Evolutionary conservation across 768 basidiomycete genomes (phyloP), one percentile per base, ranked within the genome.

Genomic region (Mycena indigotica): DNA sequence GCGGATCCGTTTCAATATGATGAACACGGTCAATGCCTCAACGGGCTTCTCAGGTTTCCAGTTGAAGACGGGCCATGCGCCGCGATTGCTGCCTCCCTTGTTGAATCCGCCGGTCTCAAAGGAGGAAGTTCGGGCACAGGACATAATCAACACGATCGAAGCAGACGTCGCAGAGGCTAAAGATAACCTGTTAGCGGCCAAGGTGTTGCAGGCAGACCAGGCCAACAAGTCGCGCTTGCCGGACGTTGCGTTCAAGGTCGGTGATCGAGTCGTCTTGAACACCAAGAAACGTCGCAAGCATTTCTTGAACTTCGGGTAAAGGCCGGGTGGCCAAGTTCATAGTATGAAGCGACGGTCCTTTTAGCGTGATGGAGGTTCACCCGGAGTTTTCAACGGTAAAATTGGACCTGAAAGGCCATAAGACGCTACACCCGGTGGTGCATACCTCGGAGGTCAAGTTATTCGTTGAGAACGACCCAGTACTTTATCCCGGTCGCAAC

Each of bases 301-400:
- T 3, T 80, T 74, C 61, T 69, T 69, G 35, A n/a, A 63, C 1
- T 50, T n/a, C 56, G 10, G 73, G 70, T 0, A 61, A 69, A 2
- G 65, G 69, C 4, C 61, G 69, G 0, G 74, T 73, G 0, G 75
- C 74, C 0, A 81, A 82, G 51, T 79, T 80, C 53, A 74, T 81
- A 67, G 73, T 75, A 0, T 55, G 70, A 0, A 75, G 53, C n/a
- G 73, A 79, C 50, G 67, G 75, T 0, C 70, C 69, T 0, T 70
- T 69, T 45, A 21, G 4, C 1, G 38, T 77, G 17, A 29, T 38
- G 0, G 38, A 56, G 0, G 66, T 70, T 0, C 50, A 62, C 16
- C 62, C 53, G 0, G 30, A 44, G 51, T 72, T 3, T 52, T 52
- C 4, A 30, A 48, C 0, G 51, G 61, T 2, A 6, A 63, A 21